These are phyloP conservation scores for Aspergillus puulaauensis DNA, from an alignment of 2,329 filamentous ascomycete species.

Conservation along the genomic window DNA sequence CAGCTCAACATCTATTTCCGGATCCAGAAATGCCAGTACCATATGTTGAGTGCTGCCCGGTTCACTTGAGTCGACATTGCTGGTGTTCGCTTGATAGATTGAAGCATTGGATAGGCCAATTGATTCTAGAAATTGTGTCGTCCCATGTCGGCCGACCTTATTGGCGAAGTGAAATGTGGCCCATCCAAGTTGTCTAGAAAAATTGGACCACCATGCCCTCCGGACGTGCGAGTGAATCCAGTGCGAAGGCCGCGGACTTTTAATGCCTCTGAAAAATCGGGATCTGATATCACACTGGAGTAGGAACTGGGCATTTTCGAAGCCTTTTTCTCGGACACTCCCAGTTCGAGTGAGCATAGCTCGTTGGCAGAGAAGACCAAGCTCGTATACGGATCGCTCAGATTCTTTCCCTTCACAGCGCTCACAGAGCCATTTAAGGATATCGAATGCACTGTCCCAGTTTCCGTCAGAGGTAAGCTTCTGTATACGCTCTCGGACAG, in stretches of 20 bases:
- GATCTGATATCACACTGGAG: slow-evolving; percentile 16
- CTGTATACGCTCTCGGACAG: slow-evolving; percentile 14
- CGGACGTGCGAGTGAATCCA: slow-evolving; percentile 13
- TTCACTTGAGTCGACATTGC: neutral
- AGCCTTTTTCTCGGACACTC: slow-evolving; percentile 11
- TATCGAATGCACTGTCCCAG: slow-evolving; percentile 23
- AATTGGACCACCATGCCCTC: slow-evolving; percentile 16
- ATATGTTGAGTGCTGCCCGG: neutral
- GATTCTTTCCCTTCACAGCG: slow-evolving; percentile 20
- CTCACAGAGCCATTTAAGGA: slow-evolving; percentile 27
- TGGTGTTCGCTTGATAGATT: neutral
- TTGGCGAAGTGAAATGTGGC: slow-evolving; percentile 21
- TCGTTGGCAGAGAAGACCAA: slow-evolving; percentile 27
- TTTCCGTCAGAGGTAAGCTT: slow-evolving; percentile 1
- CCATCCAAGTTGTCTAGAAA: slow-evolving; percentile 27
- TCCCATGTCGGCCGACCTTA: neutral
- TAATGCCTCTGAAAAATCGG: slow-evolving; percentile 5
- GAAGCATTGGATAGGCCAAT: neutral
- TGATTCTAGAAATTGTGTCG: neutral
- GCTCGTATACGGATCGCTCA: slow-evolving; percentile 12
- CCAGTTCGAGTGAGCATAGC: slow-evolving; percentile 20
- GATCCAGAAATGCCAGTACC: slow-evolving; percentile 5
- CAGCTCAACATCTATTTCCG: neutral
- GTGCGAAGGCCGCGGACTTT: neutral
- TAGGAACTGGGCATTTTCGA: neutral